Evolutionary conservation across 2,329 filamentous ascomycete genomes (phyloP).

Genomic region (Colletotrichum tamarilloi): DNA sequence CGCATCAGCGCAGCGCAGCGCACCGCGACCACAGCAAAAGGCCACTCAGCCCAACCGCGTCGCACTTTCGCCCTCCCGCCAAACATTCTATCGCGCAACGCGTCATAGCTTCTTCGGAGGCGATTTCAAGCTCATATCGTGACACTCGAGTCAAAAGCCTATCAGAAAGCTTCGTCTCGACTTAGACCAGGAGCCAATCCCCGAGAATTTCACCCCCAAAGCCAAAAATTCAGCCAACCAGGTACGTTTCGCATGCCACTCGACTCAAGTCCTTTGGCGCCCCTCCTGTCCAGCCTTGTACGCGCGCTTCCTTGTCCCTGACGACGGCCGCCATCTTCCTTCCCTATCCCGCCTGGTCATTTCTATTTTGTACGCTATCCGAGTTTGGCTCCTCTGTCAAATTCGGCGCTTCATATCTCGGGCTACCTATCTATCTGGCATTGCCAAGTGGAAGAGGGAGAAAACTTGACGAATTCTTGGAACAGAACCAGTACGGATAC

Average conservation of each 20-base stretch:
- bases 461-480: background rate
- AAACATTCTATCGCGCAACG: constrained; percentile 13
- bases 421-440: background rate
- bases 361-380: constrained; percentile 2
- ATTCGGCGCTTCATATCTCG: background rate
- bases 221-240: constrained; percentile 31
- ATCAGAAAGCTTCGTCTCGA: constrained; percentile 35
- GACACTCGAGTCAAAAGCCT: constrained; percentile 36
- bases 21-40: constrained; percentile 39
- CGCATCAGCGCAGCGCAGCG: constrained; percentile 9
- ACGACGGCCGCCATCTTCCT: constrained; percentile 17
- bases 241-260: constrained; percentile 33
- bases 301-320: constrained; percentile 31
- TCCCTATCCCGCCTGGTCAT: background rate
- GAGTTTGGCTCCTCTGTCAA: background rate
- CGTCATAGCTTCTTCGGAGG: constrained; percentile 31
- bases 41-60: constrained; percentile 35
- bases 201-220: constrained; percentile 8
- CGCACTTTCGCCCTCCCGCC: constrained; percentile 28
- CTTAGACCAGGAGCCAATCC: constrained; percentile 27
- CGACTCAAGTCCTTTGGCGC: constrained; percentile 30
- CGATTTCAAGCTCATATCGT: constrained; percentile 33
- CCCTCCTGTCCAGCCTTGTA: constrained; percentile 32
- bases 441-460: background rate
- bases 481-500: background rate